Percentiles rank a stretch among this genome's conserved stretches.
These are phyloP conservation scores for Aspergillus affinis DNA, from an alignment of 495 filamentous ascomycete species.

Conservation along the genomic window DNA sequence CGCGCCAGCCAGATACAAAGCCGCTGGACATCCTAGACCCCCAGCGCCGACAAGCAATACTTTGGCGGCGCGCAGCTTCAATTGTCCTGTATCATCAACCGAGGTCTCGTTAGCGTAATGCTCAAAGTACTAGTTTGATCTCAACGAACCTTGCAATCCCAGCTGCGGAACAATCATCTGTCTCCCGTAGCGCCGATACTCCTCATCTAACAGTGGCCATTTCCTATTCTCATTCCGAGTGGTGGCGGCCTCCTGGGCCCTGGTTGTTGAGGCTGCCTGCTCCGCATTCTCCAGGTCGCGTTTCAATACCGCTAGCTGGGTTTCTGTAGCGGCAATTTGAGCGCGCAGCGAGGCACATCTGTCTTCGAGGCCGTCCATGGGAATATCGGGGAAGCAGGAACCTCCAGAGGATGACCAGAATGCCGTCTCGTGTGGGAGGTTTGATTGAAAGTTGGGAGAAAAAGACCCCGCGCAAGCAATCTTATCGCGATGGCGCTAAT, in stretches of 20 bases:
- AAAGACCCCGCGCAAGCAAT: neutral
- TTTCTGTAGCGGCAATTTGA: slow-evolving; percentile 40
- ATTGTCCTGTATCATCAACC: slow-evolving; percentile 59
- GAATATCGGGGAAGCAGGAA: neutral
- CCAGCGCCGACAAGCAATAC: slow-evolving; percentile 91
- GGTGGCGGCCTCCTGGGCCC: neutral
- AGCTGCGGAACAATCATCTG: slow-evolving; percentile 90
- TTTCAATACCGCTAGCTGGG: slow-evolving; percentile 36
- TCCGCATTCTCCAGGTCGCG: slow-evolving; percentile 37
- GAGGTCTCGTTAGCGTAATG: slow-evolving; percentile 6
- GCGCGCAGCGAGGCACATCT: slow-evolving; percentile 42
- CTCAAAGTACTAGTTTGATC: neutral
- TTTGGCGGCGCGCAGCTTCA: slow-evolving; percentile 65
- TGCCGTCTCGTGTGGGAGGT: neutral
- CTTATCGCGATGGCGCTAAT: neutral
- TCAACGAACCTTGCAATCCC: slow-evolving; percentile 66
- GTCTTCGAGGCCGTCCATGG: slow-evolving; percentile 27
- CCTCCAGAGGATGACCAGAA: no score
- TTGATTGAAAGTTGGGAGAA: neutral
- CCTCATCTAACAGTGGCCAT: slow-evolving; percentile 64
- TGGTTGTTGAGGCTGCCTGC: slow-evolving; percentile 25
- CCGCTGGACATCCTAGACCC: slow-evolving; percentile 88
- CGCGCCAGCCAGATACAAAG: slow-evolving; percentile 83
- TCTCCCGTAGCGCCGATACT: slow-evolving; percentile 84
- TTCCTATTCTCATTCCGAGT: slow-evolving; percentile 24